These are phyloP conservation scores for Termitomyces sp. DNA, from an alignment of 768 basidiomycete genomes.

Conservation along the genomic window DNA sequence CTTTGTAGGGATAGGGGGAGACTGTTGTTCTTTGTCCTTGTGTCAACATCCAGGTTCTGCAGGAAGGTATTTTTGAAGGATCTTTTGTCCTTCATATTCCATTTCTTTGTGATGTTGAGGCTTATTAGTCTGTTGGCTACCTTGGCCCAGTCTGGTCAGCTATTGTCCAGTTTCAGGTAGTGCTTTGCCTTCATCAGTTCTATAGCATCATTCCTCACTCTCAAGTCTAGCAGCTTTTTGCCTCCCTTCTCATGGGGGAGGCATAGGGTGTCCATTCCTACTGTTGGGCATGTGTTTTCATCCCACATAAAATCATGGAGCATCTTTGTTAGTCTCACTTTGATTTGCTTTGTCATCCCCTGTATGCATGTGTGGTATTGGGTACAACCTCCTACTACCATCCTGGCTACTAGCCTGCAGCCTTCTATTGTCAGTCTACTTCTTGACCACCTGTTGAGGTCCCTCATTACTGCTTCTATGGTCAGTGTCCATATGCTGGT, in stretches of 20 bases:
- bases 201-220: neutral
- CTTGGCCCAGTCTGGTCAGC: too few relatives aligned
- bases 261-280: neutral
- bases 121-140: neutral
- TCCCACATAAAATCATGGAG: neutral
- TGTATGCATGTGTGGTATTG: too few relatives aligned
- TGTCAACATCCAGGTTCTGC: neutral
- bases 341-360: too few relatives aligned
- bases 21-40: neutral
- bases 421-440: too few relatives aligned
- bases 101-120: neutral
- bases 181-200: neutral
- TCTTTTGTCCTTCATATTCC: too few relatives aligned
- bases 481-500: too few relatives aligned
- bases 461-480: conserved; percentile 22
- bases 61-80: neutral
- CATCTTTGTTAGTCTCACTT: neutral
- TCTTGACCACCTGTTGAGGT: neutral
- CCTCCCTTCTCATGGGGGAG: neutral
- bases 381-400: too few relatives aligned
- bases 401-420: too few relatives aligned
- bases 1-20: neutral
- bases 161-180: too few relatives aligned
- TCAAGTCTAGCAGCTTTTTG: neutral
- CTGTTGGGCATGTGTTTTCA: neutral